phyloP scores from a whole-genome alignment of 805 yeast species.

The Komagataella populi region DNA sequence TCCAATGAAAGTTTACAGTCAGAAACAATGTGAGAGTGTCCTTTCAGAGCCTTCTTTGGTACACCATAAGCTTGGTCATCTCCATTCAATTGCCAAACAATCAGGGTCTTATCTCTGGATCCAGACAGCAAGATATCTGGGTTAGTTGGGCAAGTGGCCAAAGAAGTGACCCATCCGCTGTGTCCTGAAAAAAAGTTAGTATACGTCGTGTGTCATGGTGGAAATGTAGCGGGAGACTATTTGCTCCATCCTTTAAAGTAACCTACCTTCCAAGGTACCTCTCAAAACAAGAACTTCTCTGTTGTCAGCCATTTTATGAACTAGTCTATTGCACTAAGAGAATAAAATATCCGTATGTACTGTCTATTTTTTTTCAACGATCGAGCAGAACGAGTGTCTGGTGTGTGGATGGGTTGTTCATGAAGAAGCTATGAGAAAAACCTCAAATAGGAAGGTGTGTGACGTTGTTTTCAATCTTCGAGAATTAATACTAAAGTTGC shows the following conservation, averaged over 20 bases:
- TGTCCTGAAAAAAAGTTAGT: constrained; percentile 29
- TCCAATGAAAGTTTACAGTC: constrained; percentile 97
- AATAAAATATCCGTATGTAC: neutral
- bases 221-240: neutral
- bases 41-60: constrained; percentile 92
- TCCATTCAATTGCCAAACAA: constrained; percentile 94
- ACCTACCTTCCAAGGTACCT: constrained; percentile 92
- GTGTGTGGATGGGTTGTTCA: neutral
- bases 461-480: neutral
- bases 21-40: constrained; percentile 98
- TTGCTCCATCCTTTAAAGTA: neutral
- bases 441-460: neutral
- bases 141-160: constrained; percentile 95
- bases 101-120: constrained; percentile 97
- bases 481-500: too few relatives aligned
- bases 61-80: constrained; percentile 97
- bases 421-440: constrained; percentile 9
- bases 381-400: neutral
- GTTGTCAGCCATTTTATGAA: constrained; percentile 3
- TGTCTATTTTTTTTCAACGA: constrained; percentile 1
- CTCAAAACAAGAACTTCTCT: constrained; percentile 97
- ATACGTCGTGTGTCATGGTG: constrained; percentile 1
- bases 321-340: neutral
- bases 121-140: constrained; percentile 97
- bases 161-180: constrained; percentile 96